Evolutionary conservation across 129 eudicot species (phyloP), one percentile per base, ranked within the genome.

Genomic region (Arctium lappa): DNA sequence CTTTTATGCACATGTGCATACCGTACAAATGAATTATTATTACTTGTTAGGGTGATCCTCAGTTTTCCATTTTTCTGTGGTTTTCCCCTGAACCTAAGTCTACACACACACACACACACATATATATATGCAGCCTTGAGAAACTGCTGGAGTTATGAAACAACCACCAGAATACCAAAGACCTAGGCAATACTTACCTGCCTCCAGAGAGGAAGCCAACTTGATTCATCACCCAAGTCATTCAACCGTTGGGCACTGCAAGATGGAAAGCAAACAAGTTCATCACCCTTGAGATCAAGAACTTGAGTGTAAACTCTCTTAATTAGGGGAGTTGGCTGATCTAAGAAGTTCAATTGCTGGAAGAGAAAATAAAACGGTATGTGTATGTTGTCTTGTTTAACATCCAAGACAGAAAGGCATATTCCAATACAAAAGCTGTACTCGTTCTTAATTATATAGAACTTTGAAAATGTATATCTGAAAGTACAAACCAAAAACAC

Each of bases 181-280:
- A 75, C 15, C 63, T 32, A 76, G 62, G 63, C 69, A 76, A 78
- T 44, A 18, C 85, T 84, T 88, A 90, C 98, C 93, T 94, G 98
- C 87, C 94, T 89, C 98, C 98, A 93, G 15, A 93, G 94, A 81
- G 98, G 98, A 83, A 93, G 96, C 70, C 86, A 68, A 79, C 88
- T 89, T 12, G 97, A 88, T 87, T 93, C 98, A 73, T 91, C 97
- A 29, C 94, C 94, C 82, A 93, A 81, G 75, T 86, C 92, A 84
- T 90, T 92, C 81, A 93, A 76, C 40, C 92, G 86, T 80, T 93
- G 98, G 42, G 90, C 77, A 83, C 98, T 93, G 89, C 82, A 80
- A 81, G 77, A 76, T 4, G 76, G 16, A 83, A 29, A 13, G 74
- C 9, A 65, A 11, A 73, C 65, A 63, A 30, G 30, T 62, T 27